phyloP scores from a whole-genome alignment of 805 yeast genomes.

The Saturnispora mendoncae region DNA sequence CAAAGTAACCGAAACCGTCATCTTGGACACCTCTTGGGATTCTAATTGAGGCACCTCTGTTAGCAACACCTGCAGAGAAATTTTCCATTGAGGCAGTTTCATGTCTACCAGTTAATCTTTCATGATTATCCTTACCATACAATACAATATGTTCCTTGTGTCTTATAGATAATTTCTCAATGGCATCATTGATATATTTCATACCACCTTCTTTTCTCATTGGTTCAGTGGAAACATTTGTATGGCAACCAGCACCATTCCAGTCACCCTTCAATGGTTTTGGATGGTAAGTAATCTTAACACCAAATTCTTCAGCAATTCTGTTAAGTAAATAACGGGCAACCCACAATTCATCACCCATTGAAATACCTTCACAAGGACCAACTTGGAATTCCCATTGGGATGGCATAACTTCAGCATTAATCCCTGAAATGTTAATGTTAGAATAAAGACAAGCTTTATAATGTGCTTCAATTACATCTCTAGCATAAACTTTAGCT shows the following conservation, averaged over 20 bases:
- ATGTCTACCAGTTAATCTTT: conserved; percentile 95
- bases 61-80: conserved; percentile 96
- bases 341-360: conserved; percentile 98
- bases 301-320: conserved; percentile 98
- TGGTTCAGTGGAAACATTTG: conserved; percentile 85
- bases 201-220: conserved; percentile 97
- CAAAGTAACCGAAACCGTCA: conserved; percentile 97
- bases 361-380: conserved; percentile 87
- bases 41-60: conserved; percentile 98
- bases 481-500: conserved; percentile 96
- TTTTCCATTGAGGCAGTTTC: conserved; percentile 92
- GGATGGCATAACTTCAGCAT: conserved; percentile 99
- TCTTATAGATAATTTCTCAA: conserved; percentile 89
- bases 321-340: conserved; percentile 89
- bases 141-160: conserved; percentile 92
- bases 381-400: conserved; percentile 99
- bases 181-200: conserved; percentile 86
- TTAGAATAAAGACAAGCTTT: conserved; percentile 96
- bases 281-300: conserved; percentile 98
- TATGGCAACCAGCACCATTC: conserved; percentile 99
- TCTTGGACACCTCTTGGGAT: conserved; percentile 98
- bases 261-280: conserved; percentile 98
- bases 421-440: conserved; percentile 85
- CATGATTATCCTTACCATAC: conserved; percentile 92
- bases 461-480: conserved; percentile 98